Base-by-base conservation (phyloP, 2,329 filamentous ascomycete genomes). In the Cyphellophora europaea region DNA sequence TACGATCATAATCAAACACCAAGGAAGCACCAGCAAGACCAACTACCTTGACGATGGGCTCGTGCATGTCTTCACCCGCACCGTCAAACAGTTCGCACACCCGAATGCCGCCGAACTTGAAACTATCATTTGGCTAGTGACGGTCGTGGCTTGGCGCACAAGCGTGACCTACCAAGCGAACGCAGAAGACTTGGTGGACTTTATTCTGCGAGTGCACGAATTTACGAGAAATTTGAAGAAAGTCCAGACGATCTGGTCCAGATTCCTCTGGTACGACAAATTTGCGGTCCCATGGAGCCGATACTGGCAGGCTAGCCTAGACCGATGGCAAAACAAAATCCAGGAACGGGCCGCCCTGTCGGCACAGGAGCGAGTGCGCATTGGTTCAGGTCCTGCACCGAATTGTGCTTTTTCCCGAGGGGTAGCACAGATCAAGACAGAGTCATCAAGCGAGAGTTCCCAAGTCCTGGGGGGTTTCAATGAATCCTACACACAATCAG, bases 181-280 rank as follows among this genome's bases (percentile, higher is more conserved):
- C 8, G 21, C 21, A 25, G 21, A 25, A 8, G 21, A 25, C 21
- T n/a, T 25, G 8, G n/a, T 25, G 8, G 21, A 25, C 21, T 25
- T 25, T n/a, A 25, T n/a, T n/a, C 8, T 25, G 8, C 8, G n/a
- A n/a, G n/a, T 8, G 21, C n/a, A 25, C 21, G 21, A 25, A 8
- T 8, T 8, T 8, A n/a, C 21, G n/a, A 8, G n/a, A n/a, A 25
- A 28, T 14, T 33, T 28, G 32, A 19, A 17, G 16, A 10, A 13
- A 28, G 16, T 19, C 11, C 11, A 11, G 8, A 16, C 17, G 6
- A 18, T 12, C 16, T 21, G 11, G n/a, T 19, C 25, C 16, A 34
- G 23, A 18, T 16, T 19, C 16, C 17, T 12, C 19, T 12, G n/a
- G 32, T 13, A 31, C 40, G 34, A 35, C 31, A 38, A 31, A 15